phyloP scores from a whole-genome alignment of 331 rosid genomes.

The Cydonia oblonga region DNA sequence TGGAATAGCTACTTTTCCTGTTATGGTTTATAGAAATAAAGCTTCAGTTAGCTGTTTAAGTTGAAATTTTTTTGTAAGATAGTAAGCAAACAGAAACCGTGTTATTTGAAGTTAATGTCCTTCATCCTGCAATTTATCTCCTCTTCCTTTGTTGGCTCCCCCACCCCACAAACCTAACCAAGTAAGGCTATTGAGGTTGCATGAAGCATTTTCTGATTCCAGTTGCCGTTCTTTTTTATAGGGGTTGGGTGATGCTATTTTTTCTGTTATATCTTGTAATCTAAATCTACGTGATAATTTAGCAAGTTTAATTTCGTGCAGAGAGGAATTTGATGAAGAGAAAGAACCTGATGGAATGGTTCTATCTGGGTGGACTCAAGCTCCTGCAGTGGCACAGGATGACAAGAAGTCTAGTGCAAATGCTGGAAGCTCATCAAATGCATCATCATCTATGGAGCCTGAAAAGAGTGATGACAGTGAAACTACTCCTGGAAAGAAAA shows the following conservation, averaged over 20 bases:
- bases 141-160: neutral
- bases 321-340: conserved; percentile 82
- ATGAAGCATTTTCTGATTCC: neutral
- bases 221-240: neutral
- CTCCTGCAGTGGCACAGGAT: conserved; percentile 38
- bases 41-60: neutral
- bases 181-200: neutral
- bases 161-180: neutral
- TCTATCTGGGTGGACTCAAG: conserved; percentile 77
- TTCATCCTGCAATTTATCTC: neutral
- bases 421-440: conserved; percentile 46
- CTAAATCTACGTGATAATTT: neutral
- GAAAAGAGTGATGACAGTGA: conserved; percentile 31
- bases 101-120: neutral
- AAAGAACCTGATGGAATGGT: conserved; percentile 96
- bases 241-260: neutral
- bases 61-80: neutral
- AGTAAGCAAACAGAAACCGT: neutral
- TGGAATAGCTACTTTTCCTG: neutral
- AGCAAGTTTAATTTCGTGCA: conserved; percentile 10
- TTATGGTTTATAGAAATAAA: neutral
- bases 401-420: conserved; percentile 39
- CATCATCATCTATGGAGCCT: conserved; percentile 15
- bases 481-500: conserved; percentile 34
- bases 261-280: neutral